A percentile compares a stretch with the other conserved stretches of the same genome.
Evolutionary conservation across 495 filamentous ascomycete species (phyloP).

Genomic region (Tetracladium marchalianum): DNA sequence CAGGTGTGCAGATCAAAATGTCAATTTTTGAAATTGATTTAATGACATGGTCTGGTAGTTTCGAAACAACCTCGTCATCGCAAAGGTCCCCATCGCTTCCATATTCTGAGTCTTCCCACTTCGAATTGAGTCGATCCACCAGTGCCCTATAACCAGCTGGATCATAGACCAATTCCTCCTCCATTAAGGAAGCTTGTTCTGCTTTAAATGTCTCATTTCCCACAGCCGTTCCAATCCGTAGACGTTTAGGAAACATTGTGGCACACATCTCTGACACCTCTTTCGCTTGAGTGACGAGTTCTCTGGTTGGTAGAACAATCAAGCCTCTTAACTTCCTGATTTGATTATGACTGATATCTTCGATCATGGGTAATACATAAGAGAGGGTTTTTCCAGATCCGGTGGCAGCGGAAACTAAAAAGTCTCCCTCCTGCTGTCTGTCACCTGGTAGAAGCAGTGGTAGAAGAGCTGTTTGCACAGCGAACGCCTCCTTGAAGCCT

Average conservation of each 20-base stretch:
- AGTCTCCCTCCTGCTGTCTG: slow-evolving; percentile 50
- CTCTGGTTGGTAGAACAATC: slow-evolving; percentile 81
- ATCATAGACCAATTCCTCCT: slow-evolving; percentile 32
- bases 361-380: slow-evolving; percentile 78
- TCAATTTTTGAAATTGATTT: slow-evolving; percentile 62
- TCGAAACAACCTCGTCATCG: slow-evolving; percentile 21
- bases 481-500: slow-evolving; percentile 66
- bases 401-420: slow-evolving; percentile 82
- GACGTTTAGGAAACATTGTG: slow-evolving; percentile 39
- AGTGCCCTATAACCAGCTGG: slow-evolving; percentile 38
- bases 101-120: slow-evolving; percentile 13
- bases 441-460: slow-evolving; percentile 59
- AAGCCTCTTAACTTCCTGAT: slow-evolving; percentile 60
- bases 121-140: slow-evolving; percentile 12
- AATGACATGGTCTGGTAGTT: slow-evolving; percentile 51
- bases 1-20: slow-evolving; percentile 86
- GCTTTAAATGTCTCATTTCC: slow-evolving; percentile 66
- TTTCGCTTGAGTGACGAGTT: slow-evolving; percentile 76
- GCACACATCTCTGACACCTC: slow-evolving; percentile 61
- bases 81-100: slow-evolving; percentile 16
- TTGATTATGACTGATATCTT: slow-evolving; percentile 50
- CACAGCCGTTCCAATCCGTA: slow-evolving; percentile 72
- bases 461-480: slow-evolving; percentile 73
- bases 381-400: slow-evolving; percentile 92
- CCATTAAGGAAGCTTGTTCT: slow-evolving; percentile 48